These are phyloP conservation scores for Tricholomella constricta DNA, from an alignment of 768 basidiomycete species.

Conservation along the genomic window DNA sequence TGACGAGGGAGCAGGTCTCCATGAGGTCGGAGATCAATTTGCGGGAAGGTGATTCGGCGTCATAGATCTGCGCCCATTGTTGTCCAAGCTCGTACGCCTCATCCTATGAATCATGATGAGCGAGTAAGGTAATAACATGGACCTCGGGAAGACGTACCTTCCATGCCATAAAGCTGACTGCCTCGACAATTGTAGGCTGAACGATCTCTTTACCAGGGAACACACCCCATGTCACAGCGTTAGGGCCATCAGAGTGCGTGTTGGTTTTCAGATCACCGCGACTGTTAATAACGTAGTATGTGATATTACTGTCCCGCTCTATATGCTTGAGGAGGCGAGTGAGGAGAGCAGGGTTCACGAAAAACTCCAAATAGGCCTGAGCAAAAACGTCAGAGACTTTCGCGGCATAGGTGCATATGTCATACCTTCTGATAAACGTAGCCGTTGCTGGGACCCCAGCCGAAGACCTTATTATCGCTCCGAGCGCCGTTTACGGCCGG, in stretches of 20 bases:
- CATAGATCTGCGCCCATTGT: constrained; percentile 91
- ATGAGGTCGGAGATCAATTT: constrained; percentile 78
- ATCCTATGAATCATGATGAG: constrained; percentile 51
- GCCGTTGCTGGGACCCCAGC: constrained; percentile 94
- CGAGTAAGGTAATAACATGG: not conserved
- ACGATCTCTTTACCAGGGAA: constrained; percentile 97
- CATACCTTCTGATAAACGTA: constrained; percentile 93
- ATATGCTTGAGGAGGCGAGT: constrained; percentile 75
- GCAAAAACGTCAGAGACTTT: constrained; percentile 1
- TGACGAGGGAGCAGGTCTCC: constrained; percentile 84
- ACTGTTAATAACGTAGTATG: constrained; percentile 97
- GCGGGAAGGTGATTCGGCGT: constrained; percentile 70
- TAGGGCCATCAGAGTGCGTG: constrained; percentile 92
- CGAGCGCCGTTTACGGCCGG: constrained; percentile 90
- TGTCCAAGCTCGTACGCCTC: constrained; percentile 91
- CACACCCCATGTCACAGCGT: constrained; percentile 99
- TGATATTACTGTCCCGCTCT: constrained; percentile 84
- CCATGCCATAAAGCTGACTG: constrained; percentile 98
- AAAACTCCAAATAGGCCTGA: constrained; percentile 96
- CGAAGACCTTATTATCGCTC: constrained; percentile 83
- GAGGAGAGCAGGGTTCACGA: constrained; percentile 77
- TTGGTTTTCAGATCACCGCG: constrained; percentile 94
- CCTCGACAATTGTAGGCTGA: constrained; percentile 95
- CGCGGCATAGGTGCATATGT: not conserved
- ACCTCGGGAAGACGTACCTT: constrained; percentile 54